Base-by-base conservation (phyloP, 2,329 filamentous ascomycete genomes). In the Metarhizium humberi region DNA sequence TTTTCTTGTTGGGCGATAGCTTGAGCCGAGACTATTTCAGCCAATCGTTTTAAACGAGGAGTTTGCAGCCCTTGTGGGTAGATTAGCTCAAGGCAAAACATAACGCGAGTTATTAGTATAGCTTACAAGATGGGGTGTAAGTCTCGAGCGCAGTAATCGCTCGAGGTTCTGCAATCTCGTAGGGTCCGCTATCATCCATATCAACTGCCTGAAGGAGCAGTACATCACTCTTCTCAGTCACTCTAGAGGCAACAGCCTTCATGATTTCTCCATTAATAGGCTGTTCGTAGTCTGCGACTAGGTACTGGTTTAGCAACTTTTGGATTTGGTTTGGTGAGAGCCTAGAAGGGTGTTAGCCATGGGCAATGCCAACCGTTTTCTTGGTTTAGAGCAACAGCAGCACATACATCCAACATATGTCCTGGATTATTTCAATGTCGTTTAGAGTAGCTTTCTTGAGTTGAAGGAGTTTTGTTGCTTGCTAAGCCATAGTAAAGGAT, bases 251-350 rank as follows among this genome's bases (percentile, higher is more conserved):
- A 53, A 99, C 95, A 7, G 94, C 94, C 77, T 99, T 99, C 94
- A 99, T 99, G 69, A 99, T 99, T 71, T 99, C 94, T 68, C 92
- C 94, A 66, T 99, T 97, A 73, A 99, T 99, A 42, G 94, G 94
- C 74, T 97, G 94, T 74, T 99, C 94, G 71, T 99, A 99, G 73
- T 99, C 94, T 57, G 94, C 94, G 56, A 99, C 92, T 51, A 99
- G 82, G 69, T 99, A 99, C 73, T 99, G 94, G 74, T 99, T 99
- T 62, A 99, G 80, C 38, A 99, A 82, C 77, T 99, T 99, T 73
- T 99, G 94, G 60, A 99, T 99, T 73, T 99, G 94, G 74, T 96
- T 97, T 53, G 94, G 94, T 1, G 92, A 96, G 53, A 99, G 82
- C 89, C 89, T 94, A 58, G 36, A 8, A 25, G 29, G 1, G 16